A percentile compares a stretch with the other conserved stretches of the same genome.
These are phyloP conservation scores for Batrachochytrium dendrobatidis DNA, from an alignment of 371 early-diverging fungal species.

Conservation along the genomic window DNA sequence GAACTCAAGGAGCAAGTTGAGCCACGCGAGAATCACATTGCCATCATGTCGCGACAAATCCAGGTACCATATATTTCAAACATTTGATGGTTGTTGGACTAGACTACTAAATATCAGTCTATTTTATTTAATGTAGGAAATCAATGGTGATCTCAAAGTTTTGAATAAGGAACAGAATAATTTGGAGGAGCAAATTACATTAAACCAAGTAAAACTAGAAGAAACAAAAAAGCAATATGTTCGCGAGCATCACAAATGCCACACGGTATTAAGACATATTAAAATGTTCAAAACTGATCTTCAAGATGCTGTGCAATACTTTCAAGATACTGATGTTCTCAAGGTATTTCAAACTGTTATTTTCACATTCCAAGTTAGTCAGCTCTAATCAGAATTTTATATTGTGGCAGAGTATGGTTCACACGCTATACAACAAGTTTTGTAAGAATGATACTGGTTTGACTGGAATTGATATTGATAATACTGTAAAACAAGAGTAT, in stretches of 20 bases:
- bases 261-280: conserved; percentile 20
- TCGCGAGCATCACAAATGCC: conserved; percentile 23
- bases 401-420: conserved; percentile 11
- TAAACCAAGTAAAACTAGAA: conserved; percentile 22
- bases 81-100: neutral
- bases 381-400: neutral
- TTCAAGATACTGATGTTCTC: conserved; percentile 40
- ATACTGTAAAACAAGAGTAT: conserved; percentile 31
- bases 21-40: conserved; percentile 44
- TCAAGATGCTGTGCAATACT: conserved; percentile 32
- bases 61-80: conserved; percentile 13
- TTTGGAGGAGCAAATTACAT: conserved; percentile 25
- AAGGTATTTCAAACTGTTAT: conserved; percentile 14
- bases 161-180: conserved; percentile 25
- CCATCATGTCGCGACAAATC: conserved; percentile 41
- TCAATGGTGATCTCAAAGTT: conserved; percentile 39
- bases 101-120: neutral
- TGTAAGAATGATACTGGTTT: conserved; percentile 8
- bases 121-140: conserved; percentile 18
- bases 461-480: conserved; percentile 17
- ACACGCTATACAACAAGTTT: conserved; percentile 25
- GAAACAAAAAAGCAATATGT: conserved; percentile 22
- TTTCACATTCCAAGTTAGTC: neutral
- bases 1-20: conserved; percentile 52
- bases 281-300: conserved; percentile 36